Base-by-base conservation (phyloP, 2,329 filamentous ascomycete species). In the Alternaria sp. region DNA sequence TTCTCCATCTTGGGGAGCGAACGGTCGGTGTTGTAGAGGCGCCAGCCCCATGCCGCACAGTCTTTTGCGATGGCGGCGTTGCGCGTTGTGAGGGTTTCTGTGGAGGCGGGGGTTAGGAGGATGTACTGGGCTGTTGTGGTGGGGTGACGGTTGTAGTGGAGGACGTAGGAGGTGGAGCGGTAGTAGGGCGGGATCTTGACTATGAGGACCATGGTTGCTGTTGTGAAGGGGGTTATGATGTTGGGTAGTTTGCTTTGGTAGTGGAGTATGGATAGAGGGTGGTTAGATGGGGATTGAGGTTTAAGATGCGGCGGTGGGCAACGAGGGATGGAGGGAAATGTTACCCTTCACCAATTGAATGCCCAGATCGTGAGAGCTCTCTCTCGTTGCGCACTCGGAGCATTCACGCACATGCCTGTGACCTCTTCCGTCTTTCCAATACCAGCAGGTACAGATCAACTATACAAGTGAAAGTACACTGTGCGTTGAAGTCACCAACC, bases 71-170 rank as follows among this genome's bases (percentile, higher is more conserved):
- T 55, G 20, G 49, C 21, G 12, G 37, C 5, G n/a, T 61, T 62
- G 9, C 41, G 47, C 9, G 26, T 15, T 21, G 47, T n/a, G 14
- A 47, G 49, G n/a, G 18, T 4, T 11, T 41, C 21, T 33, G 33
- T 9, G 12, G 30, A 23, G 20, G 50, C 20, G 18, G 30, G 43
- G 3, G 30, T 43, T 3, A 64, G 33, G 37, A 50, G 49, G 30
- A 62, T 61, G 33, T 58, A 58, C 9, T 21, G 14, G 3, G 62
- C 33, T 50, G 54, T 58, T 50, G 54, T 64, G n/a, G 49, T 62
- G 14, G 49, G 54, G n/a, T 37, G 33, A 8, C 14, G 9, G 3
- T 37, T 30, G n/a, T 21, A 20, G 11, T 26, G 6, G 14, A 25
- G n/a, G 41, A 44, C 7, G 44, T 58, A 59, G 18, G 21, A 58